phyloP scores from a whole-genome alignment of 257 asterid species.

The Petunia axillaris region DNA sequence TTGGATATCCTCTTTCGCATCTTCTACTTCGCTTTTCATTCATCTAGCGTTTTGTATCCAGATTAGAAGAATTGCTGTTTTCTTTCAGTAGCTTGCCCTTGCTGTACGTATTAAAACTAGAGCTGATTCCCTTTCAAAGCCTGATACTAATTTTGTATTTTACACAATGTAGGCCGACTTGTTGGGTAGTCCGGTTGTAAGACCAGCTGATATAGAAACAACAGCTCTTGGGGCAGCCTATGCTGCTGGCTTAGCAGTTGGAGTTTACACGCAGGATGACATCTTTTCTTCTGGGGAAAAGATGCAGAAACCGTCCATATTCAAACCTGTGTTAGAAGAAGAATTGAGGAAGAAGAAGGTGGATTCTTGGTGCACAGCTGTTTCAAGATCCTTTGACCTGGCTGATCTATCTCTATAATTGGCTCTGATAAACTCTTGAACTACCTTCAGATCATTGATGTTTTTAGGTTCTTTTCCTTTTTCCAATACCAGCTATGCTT shows the following conservation, averaged over 20 bases:
- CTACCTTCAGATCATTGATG: not conserved
- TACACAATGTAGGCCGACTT: conserved; percentile 63
- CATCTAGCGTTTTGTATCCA: not conserved
- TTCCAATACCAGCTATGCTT: conserved; percentile 6
- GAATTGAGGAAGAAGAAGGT: conserved; percentile 71
- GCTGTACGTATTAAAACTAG: not conserved
- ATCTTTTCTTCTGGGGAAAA: conserved; percentile 65
- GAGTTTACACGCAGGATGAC: conserved; percentile 72
- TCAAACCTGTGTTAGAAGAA: conserved; percentile 55
- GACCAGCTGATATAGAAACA: conserved; percentile 90
- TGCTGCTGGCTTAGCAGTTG: conserved; percentile 94
- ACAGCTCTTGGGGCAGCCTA: conserved; percentile 98
- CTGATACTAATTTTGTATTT: not conserved
- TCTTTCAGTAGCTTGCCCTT: not conserved
- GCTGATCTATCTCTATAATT: conserved; percentile 73
- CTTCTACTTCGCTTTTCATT: not conserved
- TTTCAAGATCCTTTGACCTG: conserved; percentile 73
- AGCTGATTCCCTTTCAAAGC: not conserved
- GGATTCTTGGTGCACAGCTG: conserved; percentile 94
- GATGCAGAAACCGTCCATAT: conserved; percentile 54
- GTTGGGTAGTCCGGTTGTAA: conserved; percentile 75
- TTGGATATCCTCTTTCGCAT: not conserved
- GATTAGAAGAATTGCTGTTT: not conserved
- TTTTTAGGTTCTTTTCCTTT: not conserved
- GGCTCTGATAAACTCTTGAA: not conserved